Conservation (phyloP, 2,329 filamentous ascomycete genomes). For the Colletotrichum navitas region DNA sequence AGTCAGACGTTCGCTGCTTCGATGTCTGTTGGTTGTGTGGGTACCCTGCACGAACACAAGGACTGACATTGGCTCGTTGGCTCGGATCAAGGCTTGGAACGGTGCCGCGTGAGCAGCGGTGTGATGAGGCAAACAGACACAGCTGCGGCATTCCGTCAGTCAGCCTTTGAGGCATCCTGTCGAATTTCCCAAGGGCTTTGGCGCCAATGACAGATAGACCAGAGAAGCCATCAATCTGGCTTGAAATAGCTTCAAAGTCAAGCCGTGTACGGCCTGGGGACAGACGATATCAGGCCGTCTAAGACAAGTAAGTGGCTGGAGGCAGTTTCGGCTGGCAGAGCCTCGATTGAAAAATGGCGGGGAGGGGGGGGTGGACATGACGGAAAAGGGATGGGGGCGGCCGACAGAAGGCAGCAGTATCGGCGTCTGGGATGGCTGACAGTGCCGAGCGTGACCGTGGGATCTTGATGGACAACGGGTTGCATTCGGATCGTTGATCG, state of each 20-base stretch:
- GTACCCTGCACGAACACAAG: slow-evolving; percentile 7
- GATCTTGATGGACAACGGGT: slow-evolving; percentile 12
- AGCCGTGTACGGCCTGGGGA: background rate
- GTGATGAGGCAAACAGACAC: slow-evolving; percentile 22
- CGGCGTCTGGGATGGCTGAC: background rate
- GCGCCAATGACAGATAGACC: background rate
- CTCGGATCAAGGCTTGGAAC: slow-evolving; percentile 9
- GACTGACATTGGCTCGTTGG: slow-evolving; percentile 8
- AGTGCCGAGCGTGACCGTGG: slow-evolving; percentile 16
- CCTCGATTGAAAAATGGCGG: slow-evolving; percentile 18
- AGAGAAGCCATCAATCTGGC: background rate
- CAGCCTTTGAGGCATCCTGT: background rate
- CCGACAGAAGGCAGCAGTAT: background rate
- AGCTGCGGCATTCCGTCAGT: background rate
- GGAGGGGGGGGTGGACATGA: slow-evolving; percentile 8
- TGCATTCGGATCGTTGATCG: slow-evolving; percentile 9
- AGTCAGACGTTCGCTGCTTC: background rate
- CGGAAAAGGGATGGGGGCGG: background rate
- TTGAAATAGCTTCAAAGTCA: background rate
- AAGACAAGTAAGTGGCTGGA: background rate
- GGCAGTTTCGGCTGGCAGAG: slow-evolving; percentile 5
- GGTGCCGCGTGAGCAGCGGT: slow-evolving; percentile 38
- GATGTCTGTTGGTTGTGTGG: slow-evolving; percentile 26
- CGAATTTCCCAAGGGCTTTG: background rate
- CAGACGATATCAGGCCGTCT: background rate